A percentile compares a stretch with the other conserved stretches of the same genome.
These are phyloP conservation scores for Chaetoceros muelleri DNA, from an alignment of 108 stramenopile species.

Conservation along the genomic window DNA sequence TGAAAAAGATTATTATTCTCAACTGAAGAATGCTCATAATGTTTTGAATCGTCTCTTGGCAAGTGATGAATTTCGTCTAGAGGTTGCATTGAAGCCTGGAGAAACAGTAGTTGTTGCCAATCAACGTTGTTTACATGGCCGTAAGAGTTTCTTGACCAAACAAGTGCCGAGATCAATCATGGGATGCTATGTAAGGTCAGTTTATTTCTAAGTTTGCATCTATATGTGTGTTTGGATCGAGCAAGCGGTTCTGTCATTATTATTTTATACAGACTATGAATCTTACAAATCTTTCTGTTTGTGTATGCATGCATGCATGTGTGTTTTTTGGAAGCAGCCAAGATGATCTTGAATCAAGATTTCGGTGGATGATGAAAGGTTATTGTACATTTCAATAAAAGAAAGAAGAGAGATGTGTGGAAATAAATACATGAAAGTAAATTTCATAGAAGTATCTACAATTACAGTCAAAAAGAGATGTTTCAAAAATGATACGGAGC, in stretches of 20 bases:
- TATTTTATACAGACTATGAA: background rate
- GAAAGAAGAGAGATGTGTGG: no score
- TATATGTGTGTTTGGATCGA: background rate
- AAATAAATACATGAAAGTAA: no score
- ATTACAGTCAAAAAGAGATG: no score
- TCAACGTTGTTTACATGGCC: conserved; percentile 74
- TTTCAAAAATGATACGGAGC: no score
- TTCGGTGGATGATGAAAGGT: conserved; percentile 11
- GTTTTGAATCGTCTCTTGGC: conserved; percentile 57
- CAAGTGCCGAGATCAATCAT: conserved; percentile 45
- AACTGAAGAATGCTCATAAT: conserved; percentile 40
- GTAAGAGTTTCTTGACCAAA: conserved; percentile 38
- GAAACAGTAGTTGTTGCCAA: conserved; percentile 76
- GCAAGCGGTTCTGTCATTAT: background rate
- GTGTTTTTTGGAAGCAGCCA: no score
- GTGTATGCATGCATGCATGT: no score
- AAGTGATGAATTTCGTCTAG: conserved; percentile 56
- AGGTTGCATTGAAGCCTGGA: conserved; percentile 49
- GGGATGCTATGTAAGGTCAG: conserved; percentile 65
- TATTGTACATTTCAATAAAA: background rate
- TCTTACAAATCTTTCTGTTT: background rate
- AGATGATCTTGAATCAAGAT: conserved; percentile 41
- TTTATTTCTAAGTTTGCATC: background rate
- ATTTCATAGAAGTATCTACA: no score
- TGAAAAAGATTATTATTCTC: conserved; percentile 31